Base-by-base conservation (phyloP, 768 basidiomycete species). In the Leccinum subtestaceum region DNA sequence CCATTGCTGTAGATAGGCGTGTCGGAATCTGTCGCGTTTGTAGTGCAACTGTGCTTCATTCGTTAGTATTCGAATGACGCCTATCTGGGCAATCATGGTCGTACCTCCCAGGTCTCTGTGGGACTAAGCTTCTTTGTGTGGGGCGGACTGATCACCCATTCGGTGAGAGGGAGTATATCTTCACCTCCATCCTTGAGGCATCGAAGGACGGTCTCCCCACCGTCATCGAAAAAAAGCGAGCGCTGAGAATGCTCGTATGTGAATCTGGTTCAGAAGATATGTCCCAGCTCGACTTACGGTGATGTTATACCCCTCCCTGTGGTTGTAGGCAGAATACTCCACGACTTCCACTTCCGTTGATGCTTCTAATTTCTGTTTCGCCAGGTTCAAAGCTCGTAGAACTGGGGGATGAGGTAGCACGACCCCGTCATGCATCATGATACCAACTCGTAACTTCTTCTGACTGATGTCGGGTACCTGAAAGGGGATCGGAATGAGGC, bases 341-440 rank as follows among this genome's bases (percentile, higher is more conserved):
- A 74, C 59, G 49, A 80, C 71, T 59, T 74, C 75, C 53, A 72
- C 76, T 53, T 62, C 68, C 3, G 67, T 60, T 12, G 75, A 72
- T 0, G 66, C 68, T 40, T 64, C 64, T 40, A 83, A 64, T 15
- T 73, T 78, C 29, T 62, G 67, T 59, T 74, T 77, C 2, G 70
- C 67, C 21, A 72, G 56, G 31, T 74, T 65, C 55, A 84, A 58
- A 4, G 78, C 81, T 5, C 81, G 72, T 13, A 63, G 55, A 34
- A 77, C 65, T 0, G 82, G 81, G 19, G 81, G 77, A 11, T 75
- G 72, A 7, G 81, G 78, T 32, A 66, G 57, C 2, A 76, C 75
- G 3, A 75, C 61, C 2, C 64, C 72, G 55, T 82, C 78, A 56
- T 74, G 67, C 65, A 74, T 68, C 59, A 69, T 68, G 29, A 69